Percentiles rank a stretch among this genome's conserved stretches.
phyloP scores from a whole-genome alignment of 1,284 basidiomycete genomes.

The Vanrija pseudolonga region DNA sequence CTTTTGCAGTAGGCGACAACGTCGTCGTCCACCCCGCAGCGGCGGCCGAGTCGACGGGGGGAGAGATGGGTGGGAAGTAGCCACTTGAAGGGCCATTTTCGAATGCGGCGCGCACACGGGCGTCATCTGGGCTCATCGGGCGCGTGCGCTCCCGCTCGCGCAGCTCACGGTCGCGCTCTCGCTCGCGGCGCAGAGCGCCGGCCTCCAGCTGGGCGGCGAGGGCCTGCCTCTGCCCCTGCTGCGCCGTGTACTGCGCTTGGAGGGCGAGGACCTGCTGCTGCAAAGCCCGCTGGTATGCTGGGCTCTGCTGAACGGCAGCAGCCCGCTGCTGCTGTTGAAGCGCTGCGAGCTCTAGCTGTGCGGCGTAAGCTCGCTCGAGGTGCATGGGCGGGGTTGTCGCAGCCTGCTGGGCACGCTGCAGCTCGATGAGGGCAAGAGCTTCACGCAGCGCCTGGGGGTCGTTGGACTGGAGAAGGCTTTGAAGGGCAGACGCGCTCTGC shows the following conservation, averaged over 20 bases:
- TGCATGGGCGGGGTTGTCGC: slow-evolving; percentile 3
- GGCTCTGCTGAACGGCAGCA: slow-evolving; percentile 16
- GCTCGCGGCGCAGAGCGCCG: slow-evolving; percentile 14
- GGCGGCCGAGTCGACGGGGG: slow-evolving; percentile 13
- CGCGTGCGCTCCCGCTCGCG: slow-evolving; percentile 14
- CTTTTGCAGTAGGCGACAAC: neutral
- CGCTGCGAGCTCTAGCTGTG: too few relatives aligned
- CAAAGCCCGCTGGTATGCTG: slow-evolving; percentile 15
- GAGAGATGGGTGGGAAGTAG: slow-evolving; percentile 13
- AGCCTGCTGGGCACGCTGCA: slow-evolving; percentile 22
- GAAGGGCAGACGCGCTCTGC: slow-evolving; percentile 8
- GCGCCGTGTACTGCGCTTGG: slow-evolving; percentile 11
- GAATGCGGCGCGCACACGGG: slow-evolving; percentile 27
- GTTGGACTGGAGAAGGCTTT: slow-evolving; percentile 16
- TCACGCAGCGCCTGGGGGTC: slow-evolving; percentile 23
- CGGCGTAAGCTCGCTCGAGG: slow-evolving; percentile 6
- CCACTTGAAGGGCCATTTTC: slow-evolving; percentile 20
- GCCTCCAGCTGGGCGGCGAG: slow-evolving; percentile 31
- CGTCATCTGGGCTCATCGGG: slow-evolving; percentile 17
- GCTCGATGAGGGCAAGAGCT: slow-evolving; percentile 23
- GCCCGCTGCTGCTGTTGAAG: slow-evolving; percentile 6
- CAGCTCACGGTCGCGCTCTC: slow-evolving; percentile 4
- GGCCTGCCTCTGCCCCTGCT: slow-evolving; percentile 19
- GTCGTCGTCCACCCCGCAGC: slow-evolving; percentile 17
- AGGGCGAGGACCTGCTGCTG: slow-evolving; percentile 15